Percentiles rank a stretch among this genome's conserved stretches.
Conservation (phyloP, 495 filamentous ascomycete species). For the Penicillium crystallinum region DNA sequence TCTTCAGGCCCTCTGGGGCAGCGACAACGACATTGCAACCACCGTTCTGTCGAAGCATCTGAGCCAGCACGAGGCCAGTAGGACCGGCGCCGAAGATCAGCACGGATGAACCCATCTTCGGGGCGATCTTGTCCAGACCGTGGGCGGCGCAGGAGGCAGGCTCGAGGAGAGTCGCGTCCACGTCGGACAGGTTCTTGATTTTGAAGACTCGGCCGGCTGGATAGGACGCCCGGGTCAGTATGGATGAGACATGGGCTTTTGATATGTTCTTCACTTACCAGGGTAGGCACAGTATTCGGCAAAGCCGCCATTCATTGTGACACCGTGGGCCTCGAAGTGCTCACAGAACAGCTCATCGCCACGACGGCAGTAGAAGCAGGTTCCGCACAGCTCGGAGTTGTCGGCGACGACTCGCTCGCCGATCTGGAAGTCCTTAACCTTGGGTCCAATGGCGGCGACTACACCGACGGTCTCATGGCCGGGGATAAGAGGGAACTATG, state of each 20-base stretch:
- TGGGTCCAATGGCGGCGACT: constrained; percentile 49
- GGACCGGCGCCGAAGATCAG: constrained; percentile 65
- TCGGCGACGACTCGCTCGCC: constrained; percentile 60
- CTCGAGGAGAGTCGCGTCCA: constrained; percentile 69
- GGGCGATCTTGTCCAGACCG: constrained; percentile 66
- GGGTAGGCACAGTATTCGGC: constrained; percentile 59
- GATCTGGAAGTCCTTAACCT: constrained; percentile 58
- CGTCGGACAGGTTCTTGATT: constrained; percentile 62
- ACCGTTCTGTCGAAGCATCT: constrained; percentile 59
- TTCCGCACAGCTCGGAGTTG: constrained; percentile 58
- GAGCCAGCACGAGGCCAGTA: constrained; percentile 57
- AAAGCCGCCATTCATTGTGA: constrained; percentile 62
- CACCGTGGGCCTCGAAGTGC: constrained; percentile 62
- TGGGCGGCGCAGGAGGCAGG: constrained; percentile 68
- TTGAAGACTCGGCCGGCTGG: constrained; percentile 60
- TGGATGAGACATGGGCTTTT: neutral
- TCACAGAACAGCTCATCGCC: constrained; percentile 66
- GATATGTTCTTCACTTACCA: constrained; percentile 14
- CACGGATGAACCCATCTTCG: constrained; percentile 61
- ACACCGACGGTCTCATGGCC: constrained; percentile 49
- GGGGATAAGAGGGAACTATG: constrained; percentile 53
- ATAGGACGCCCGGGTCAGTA: neutral
- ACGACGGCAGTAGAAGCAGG: constrained; percentile 70
- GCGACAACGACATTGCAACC: constrained; percentile 62
- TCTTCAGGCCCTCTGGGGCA: constrained; percentile 61